Conservation (phyloP, 169 alveolate species). For the Eimeria brunetti region DNA sequence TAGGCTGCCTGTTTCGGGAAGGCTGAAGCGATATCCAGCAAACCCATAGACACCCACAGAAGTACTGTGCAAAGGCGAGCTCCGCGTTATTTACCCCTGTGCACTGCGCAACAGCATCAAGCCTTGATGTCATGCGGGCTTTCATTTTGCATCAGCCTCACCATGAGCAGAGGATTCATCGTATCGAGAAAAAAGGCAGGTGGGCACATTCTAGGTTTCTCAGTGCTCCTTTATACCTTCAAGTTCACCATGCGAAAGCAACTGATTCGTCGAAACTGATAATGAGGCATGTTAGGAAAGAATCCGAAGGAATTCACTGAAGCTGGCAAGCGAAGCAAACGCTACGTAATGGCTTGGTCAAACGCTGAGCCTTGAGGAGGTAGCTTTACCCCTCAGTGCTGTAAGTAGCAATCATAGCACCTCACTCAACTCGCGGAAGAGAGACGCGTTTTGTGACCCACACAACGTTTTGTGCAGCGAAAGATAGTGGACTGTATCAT, state of each 20-base stretch:
- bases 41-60: too few relatives aligned
- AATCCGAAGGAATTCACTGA: not conserved
- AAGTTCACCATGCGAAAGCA: not conserved
- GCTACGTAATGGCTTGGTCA: not conserved
- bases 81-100: too few relatives aligned
- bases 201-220: not conserved
- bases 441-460: not conserved
- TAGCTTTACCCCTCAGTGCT: not conserved
- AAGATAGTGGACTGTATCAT: not conserved
- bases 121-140: too few relatives aligned
- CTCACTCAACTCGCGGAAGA: not conserved
- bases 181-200: not conserved
- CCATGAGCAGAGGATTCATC: not conserved
- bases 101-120: too few relatives aligned
- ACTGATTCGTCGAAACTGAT: not conserved
- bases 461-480: not conserved
- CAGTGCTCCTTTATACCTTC: not conserved
- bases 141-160: too few relatives aligned
- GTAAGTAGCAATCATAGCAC: not conserved
- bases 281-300: not conserved
- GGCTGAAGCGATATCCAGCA: too few relatives aligned
- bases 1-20: too few relatives aligned
- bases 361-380: not conserved
- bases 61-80: too few relatives aligned
- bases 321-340: not conserved